Evolutionary conservation across 1,284 basidiomycete genomes (phyloP), one percentile per base, ranked within the genome.

Genomic region (Pascua guehoae): DNA sequence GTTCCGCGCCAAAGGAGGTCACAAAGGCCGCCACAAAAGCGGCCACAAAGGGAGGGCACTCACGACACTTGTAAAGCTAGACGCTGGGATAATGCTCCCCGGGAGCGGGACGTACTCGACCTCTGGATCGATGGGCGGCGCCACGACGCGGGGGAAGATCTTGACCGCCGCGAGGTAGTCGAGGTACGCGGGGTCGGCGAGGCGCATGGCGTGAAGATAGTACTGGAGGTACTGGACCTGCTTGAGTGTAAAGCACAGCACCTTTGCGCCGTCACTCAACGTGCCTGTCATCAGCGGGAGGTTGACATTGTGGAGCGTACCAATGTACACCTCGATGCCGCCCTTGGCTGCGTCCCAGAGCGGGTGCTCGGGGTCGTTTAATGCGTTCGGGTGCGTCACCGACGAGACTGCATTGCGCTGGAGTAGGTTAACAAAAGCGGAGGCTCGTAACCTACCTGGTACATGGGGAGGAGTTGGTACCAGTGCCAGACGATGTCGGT

Each of bases 141-240:
- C 24, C 24, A 32, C 24, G 7, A 32, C 24, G 7, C 24, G 24
- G 7, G 24, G 24, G 24, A 32, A 32, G 4, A 32, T 7, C 24
- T 32, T 32, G 24, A 32, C 24, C 4, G 24, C 24, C 7, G 24
- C 24, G 24, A 32, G 24, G 37, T 58, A 60, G 50, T 41, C 42
- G 37, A 64, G 44, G 37, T 66, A 68, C 8, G 51, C 47, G 0
- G 67, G 62, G 24, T 84, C 80, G 0, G 88, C 88, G 52, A 91
- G 79, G 48, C 82, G 77, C 81, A 86, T 85, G 0, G 85, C 83
- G 67, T 88, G 83, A 47, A 93, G 82, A 84, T 88, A 93, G 73
- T 92, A 91, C 53, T 88, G 82, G 15, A 88, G 72, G 71, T 91
- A 94, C 71, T 91, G 87, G 58, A 93, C 79, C 76, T 94, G 91